Percentiles rank a stretch among this genome's conserved stretches.
phyloP scores from a whole-genome alignment of 2,329 filamentous ascomycete species.

The Pochonia chlamydosporia region DNA sequence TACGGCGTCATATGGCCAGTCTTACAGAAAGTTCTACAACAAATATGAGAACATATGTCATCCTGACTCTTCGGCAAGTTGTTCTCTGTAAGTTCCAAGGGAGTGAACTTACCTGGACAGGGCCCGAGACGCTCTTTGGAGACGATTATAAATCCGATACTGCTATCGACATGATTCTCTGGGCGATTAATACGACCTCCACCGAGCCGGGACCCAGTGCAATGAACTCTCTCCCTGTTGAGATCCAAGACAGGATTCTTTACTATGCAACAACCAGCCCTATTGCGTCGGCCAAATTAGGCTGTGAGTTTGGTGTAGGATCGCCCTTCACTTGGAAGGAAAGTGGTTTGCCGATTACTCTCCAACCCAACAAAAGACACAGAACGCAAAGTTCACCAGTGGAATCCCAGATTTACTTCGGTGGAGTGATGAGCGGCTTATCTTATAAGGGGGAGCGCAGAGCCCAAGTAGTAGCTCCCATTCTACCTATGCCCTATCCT shows the following conservation, averaged over 20 bases:
- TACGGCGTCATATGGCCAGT: conserved; percentile 11
- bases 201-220: not conserved
- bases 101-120: conserved; percentile 6
- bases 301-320: conserved; percentile 10
- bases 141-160: conserved; percentile 2
- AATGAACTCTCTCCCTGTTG: conserved; percentile 12
- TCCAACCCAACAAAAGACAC: conserved; percentile 11
- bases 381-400: conserved; percentile 9
- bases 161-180: conserved; percentile 15
- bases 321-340: conserved; percentile 10
- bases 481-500: too few relatives aligned
- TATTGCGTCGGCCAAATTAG: conserved; percentile 10
- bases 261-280: conserved; percentile 5
- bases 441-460: too few relatives aligned
- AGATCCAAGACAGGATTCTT: conserved; percentile 15
- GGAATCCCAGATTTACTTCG: conserved; percentile 11
- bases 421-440: conserved; percentile 9
- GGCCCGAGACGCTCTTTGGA: conserved; percentile 10
- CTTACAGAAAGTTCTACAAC: not conserved
- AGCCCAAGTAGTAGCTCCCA: too few relatives aligned
- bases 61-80: conserved; percentile 12
- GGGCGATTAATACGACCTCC: conserved; percentile 6
- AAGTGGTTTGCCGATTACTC: conserved; percentile 8
- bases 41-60: conserved; percentile 9
- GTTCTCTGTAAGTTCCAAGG: conserved; percentile 9